Percentiles rank a stretch among this genome's conserved stretches.
These are phyloP conservation scores for Inga leiocalycina DNA, from an alignment of 306 rosid genomes.

Conservation along the genomic window DNA sequence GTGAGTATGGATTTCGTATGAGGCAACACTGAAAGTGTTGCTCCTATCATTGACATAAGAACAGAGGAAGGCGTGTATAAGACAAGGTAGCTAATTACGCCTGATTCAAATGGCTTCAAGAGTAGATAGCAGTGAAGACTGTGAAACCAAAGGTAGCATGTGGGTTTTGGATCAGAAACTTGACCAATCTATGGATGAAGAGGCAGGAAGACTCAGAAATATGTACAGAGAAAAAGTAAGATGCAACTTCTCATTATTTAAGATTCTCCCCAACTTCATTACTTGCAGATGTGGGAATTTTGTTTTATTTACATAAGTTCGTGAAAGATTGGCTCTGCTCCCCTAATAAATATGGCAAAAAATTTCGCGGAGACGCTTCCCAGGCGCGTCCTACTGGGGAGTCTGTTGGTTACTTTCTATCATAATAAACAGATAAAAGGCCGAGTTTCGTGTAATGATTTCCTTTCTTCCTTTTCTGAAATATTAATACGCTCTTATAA, in stretches of 20 bases:
- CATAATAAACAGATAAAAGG: neutral
- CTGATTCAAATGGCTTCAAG: slow-evolving; percentile 58
- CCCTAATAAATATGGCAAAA: neutral
- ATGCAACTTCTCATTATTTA: neutral
- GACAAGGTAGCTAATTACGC: slow-evolving; percentile 30
- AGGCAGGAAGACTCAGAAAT: slow-evolving; percentile 81
- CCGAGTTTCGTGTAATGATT: neutral
- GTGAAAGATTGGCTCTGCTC: neutral
- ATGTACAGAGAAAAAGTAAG: slow-evolving; percentile 93
- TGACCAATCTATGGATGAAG: slow-evolving; percentile 96
- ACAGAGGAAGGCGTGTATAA: slow-evolving; percentile 29
- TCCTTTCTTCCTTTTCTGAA: neutral
- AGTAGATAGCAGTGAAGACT: slow-evolving; percentile 59
- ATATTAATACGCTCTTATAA: neutral
- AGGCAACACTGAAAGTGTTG: slow-evolving; percentile 38
- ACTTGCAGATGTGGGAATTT: neutral
- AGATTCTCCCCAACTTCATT: neutral
- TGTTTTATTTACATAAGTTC: neutral
- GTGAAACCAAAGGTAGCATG: slow-evolving; percentile 72
- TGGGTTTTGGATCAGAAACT: slow-evolving; percentile 94
- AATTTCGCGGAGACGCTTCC: neutral
- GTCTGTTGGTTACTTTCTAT: neutral
- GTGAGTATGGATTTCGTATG: slow-evolving; percentile 40
- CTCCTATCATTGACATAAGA: slow-evolving; percentile 23
- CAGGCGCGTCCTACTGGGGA: neutral